Base-by-base conservation (phyloP, 1,139 yeast genomes). In the Yamadazyma diospyri region DNA sequence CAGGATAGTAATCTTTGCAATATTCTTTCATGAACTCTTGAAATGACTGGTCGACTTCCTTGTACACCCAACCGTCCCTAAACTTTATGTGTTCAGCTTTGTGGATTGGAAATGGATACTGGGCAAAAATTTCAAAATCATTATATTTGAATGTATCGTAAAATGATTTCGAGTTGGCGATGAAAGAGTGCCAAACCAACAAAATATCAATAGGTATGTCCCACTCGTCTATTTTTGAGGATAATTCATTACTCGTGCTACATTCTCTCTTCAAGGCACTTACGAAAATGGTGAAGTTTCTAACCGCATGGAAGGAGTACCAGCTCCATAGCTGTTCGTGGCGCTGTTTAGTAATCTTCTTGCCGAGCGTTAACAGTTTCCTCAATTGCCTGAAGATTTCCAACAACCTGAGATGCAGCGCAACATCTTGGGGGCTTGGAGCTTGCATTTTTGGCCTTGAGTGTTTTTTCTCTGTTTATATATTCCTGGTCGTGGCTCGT, bases 151-250 rank as follows among this genome's bases (percentile, higher is more conserved):
- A 30, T 16, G 52, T 53, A 29, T 61, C 66, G 36, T 59, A 53
- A 34, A 45, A 57, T 0, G 57, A 39, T 21, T 45, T 45, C 3
- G 54, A 47, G 27, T 47, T 39, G 25, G 45, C 34, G 14, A 45
- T 25, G 29, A 50, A 51, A 23, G 51, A 42, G 41, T 66, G 70
- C 72, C 71, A 66, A 1, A 65, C 64, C 61, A 65, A 51, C 6
- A 64, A 34, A 4, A 65, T 51, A 35, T 59, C 63, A 29, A 58
- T 34, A 2, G 62, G 62, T 6, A 21, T 13, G 1, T 5, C 5
- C 8, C 11, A 6, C 10, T n/a, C 8, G 16, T 28, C 31, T 19
- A 28, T 9, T 8, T 15, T 4, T 5, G 11, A 21, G 11, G 11
- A 5, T 3, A 14, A 14, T 5, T 10, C 19, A 15, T 23, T 20